Evolutionary conservation across 176 grass and related monocot genomes (phyloP).

Genomic region (Elymus sibiricus): DNA sequence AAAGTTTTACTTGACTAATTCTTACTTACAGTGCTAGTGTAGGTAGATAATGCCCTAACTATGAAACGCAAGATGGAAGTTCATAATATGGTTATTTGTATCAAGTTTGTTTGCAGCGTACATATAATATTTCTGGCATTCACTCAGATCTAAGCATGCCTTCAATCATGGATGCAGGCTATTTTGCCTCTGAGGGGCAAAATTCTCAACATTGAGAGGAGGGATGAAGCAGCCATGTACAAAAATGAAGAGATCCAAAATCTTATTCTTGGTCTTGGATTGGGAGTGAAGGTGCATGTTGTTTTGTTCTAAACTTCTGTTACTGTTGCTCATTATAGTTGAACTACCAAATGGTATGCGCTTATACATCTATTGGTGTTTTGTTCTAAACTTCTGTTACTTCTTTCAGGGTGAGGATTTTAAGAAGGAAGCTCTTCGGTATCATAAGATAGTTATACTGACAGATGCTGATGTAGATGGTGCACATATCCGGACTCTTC

Average conservation of each 20-base stretch:
- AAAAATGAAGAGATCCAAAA: conserved; percentile 99
- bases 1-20: conserved; percentile 12
- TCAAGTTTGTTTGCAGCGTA: neutral
- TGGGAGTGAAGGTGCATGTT: conserved; percentile 82
- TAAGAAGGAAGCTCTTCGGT: conserved; percentile 88
- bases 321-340: neutral
- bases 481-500: conserved; percentile 92
- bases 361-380: neutral
- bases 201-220: conserved; percentile 98
- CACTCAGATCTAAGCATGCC: conserved; percentile 14
- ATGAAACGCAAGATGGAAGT: neutral
- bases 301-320: conserved; percentile 4
- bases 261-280: conserved; percentile 88
- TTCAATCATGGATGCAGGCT: conserved; percentile 62
- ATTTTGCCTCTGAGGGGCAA: conserved; percentile 94
- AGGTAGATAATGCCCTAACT: neutral
- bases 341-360: neutral
- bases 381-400: conserved; percentile 12
- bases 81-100: conserved; percentile 5
- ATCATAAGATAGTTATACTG: conserved; percentile 97
- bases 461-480: conserved; percentile 99
- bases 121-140: neutral
- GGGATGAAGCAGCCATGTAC: conserved; percentile 96
- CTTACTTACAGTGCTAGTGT: neutral
- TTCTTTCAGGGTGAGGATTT: conserved; percentile 97